phyloP scores from a whole-genome alignment of 1,139 yeast genomes.

The Hansenula lynferdii region DNA sequence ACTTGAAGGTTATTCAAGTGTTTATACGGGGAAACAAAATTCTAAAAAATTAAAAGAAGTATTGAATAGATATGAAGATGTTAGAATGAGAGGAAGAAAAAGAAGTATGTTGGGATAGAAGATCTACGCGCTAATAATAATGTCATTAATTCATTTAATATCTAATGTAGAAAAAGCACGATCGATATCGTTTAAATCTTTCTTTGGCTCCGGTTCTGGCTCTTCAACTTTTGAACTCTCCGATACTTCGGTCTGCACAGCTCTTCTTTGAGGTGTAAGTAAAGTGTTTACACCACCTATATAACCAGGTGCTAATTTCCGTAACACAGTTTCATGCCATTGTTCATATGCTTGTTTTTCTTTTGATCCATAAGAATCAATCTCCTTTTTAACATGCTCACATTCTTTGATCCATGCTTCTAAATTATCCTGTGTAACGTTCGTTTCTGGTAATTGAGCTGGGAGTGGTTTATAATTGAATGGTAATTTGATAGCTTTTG shows the following conservation, averaged over 20 bases:
- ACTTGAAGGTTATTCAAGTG: constrained; percentile 63
- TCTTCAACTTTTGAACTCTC: no score
- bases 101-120: constrained; percentile 83
- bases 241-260: not conserved
- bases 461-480: constrained; percentile 41
- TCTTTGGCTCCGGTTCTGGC: not conserved
- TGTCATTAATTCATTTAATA: constrained; percentile 2
- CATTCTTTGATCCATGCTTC: constrained; percentile 22
- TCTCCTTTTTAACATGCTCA: constrained; percentile 8
- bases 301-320: constrained; percentile 40
- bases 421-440: constrained; percentile 22
- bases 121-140: not conserved
- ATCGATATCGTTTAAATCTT: constrained; percentile 7
- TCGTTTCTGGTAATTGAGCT: constrained; percentile 25
- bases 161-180: constrained; percentile 7
- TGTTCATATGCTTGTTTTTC: constrained; percentile 24
- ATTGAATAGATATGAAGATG: constrained; percentile 67
- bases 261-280: constrained; percentile 16
- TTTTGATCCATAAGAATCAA: constrained; percentile 20
- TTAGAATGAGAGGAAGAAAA: constrained; percentile 88
- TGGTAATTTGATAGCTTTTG: constrained; percentile 53
- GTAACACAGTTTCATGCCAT: constrained; percentile 28
- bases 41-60: constrained; percentile 49
- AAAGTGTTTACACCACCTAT: constrained; percentile 23
- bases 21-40: constrained; percentile 33